Base-by-base conservation (phyloP, 495 filamentous ascomycete genomes). In the Neurospora tetraspora region DNA sequence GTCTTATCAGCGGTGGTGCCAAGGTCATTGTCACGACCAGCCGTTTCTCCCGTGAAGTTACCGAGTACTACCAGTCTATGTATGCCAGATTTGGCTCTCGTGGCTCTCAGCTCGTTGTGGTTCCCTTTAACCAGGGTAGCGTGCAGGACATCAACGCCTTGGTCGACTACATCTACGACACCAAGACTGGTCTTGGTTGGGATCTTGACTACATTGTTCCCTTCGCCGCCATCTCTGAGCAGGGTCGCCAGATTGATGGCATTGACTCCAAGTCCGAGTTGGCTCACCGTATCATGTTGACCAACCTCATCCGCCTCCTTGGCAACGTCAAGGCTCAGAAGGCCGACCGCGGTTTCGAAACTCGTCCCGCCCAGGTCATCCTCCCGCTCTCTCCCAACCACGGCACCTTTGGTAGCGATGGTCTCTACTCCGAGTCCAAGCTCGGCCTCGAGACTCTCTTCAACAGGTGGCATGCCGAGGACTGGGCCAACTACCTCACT, bases 41-140 rank as follows among this genome's bases (percentile, higher is more conserved):
- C 80, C 90, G 96, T 73, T 98, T 94, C 87, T 98, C 96, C 3
- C 93, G 93, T 43, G 92, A 98, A 79, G 96, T 98, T 69, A 99
- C 96, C 34, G 96, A 99, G 84, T 98, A 98, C 84, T 99, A 98
- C 84, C 96, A 98, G 84, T 90, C 92, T 61, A 98, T 99, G 94
- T 99, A 98, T 80, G 90, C 94, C 74, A 91, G 94, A 68, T 97
- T 90, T 77, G 96, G 96, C 76, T 91, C 93, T 69, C 93, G 93
- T 74, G 96, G 96, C 73, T 98, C 96, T 71, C 94, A 98, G 82
- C 88, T 99, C 27, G 93, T 98, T 59, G 96, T 99, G 38, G 96
- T 98, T 47, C 96, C 96, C 16, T 99, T 98, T 88, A 99, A 99
- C 81, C 95, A 98, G 83, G 96, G 95, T 70, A 97, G 94, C 82